Conservation (phyloP, 2,329 filamentous ascomycete genomes). For the Neurospora sp. region DNA sequence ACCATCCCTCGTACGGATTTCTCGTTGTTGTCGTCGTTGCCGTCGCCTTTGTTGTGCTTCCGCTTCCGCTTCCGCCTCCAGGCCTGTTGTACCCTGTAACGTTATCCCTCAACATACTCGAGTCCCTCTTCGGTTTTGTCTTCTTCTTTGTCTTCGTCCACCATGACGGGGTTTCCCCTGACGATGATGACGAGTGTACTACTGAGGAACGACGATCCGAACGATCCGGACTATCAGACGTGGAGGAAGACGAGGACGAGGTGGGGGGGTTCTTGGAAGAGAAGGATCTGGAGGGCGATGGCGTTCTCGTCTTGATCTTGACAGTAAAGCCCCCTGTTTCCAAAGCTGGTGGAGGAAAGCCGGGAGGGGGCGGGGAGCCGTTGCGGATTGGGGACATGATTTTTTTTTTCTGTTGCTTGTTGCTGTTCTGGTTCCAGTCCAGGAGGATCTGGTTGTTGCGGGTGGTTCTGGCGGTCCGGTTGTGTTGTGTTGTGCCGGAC, state of each 20-base stretch:
- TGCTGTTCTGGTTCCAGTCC: not conserved
- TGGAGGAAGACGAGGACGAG: not conserved
- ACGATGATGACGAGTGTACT: no score
- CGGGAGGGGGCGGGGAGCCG: not conserved
- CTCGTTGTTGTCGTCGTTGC: not conserved
- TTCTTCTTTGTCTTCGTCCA: no score
- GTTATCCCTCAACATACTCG: not conserved
- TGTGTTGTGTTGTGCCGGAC: no score
- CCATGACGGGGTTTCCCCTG: no score
- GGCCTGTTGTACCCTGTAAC: not conserved
- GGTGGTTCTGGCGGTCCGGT: no score
- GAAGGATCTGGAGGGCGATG: not conserved
- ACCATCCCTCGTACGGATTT: not conserved
- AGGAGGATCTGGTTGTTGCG: not conserved
- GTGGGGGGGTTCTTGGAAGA: no score
- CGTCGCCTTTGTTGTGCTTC: not conserved
- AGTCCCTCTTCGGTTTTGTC: not conserved
- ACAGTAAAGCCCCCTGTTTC: not conserved
- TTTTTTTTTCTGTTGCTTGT: not conserved
- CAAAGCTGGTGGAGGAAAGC: not conserved
- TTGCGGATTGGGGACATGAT: not conserved
- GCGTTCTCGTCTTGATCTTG: not conserved
- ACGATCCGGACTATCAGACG: not conserved
- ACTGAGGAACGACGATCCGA: no score
- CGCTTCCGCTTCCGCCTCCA: not conserved